Evolutionary conservation across 768 basidiomycete genomes (phyloP).

Genomic region (Nidularia sp.): DNA sequence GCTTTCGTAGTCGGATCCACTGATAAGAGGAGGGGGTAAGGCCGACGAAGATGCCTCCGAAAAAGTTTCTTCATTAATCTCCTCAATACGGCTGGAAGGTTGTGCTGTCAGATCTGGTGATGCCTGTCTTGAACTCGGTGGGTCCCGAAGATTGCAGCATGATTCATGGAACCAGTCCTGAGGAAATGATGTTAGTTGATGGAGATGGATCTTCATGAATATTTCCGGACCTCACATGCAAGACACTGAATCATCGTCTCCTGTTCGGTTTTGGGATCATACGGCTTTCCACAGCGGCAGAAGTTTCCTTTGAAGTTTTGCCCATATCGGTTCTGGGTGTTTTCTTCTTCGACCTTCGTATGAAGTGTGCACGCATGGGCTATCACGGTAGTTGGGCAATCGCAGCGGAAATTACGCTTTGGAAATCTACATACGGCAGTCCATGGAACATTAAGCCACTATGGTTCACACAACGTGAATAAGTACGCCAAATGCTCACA

Average conservation of each 20-base stretch:
- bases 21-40: conserved; percentile 64
- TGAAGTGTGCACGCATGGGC: conserved; percentile 65
- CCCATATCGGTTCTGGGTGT: conserved; percentile 60
- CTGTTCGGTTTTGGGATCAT: conserved; percentile 67
- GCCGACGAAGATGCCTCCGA: conserved; percentile 64
- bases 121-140: conserved; percentile 45
- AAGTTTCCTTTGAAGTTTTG: conserved; percentile 72
- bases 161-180: conserved; percentile 94
- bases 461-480: conserved; percentile 4
- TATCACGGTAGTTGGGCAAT: conserved; percentile 71
- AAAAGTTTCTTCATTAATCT: conserved; percentile 39
- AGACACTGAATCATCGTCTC: conserved; percentile 92
- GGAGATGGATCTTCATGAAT: not conserved
- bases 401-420: conserved; percentile 79
- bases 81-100: conserved; percentile 11
- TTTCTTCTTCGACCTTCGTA: conserved; percentile 45
- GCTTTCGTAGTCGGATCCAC: conserved; percentile 68
- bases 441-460: not conserved
- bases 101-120: conserved; percentile 22
- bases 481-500: conserved; percentile 31
- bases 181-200: conserved; percentile 1
- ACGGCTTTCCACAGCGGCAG: conserved; percentile 70
- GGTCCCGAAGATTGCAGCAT: conserved; percentile 75
- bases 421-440: conserved; percentile 61
- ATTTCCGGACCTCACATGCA: conserved; percentile 67